Conservation (phyloP, 331 rosid species). For the Quercus lobata region DNA sequence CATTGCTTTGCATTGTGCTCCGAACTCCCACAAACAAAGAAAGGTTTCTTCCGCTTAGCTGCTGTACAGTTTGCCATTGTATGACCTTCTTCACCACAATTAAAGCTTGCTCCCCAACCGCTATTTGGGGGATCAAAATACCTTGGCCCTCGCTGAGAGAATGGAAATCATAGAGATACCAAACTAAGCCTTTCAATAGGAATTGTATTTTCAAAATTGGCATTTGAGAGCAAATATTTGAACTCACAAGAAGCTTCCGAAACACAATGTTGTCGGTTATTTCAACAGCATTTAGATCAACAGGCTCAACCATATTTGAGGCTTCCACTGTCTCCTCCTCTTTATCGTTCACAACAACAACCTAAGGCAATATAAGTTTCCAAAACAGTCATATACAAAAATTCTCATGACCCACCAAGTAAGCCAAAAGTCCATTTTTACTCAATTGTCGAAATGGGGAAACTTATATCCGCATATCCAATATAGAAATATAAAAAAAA, state of each 20-base stretch:
- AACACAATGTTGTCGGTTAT: conserved; percentile 52
- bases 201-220: conserved; percentile 29
- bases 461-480: not conserved
- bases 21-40: conserved; percentile 84
- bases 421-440: not conserved
- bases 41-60: conserved; percentile 66
- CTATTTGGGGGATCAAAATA: conserved; percentile 88
- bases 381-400: not conserved
- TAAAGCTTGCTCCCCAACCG: conserved; percentile 85
- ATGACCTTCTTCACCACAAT: conserved; percentile 78
- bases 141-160: conserved; percentile 18
- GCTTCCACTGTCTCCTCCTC: conserved; percentile 4
- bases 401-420: not conserved
- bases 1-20: conserved; percentile 73
- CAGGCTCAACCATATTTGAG: not conserved
- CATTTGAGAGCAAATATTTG: conserved; percentile 33
- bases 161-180: conserved; percentile 39
- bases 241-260: conserved; percentile 88
- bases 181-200: conserved; percentile 37
- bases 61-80: conserved; percentile 60
- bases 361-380: conserved; percentile 27
- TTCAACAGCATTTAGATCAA: conserved; percentile 20
- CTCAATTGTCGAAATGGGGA: not conserved
- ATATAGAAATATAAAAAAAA: no score
- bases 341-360: conserved; percentile 24